phyloP scores from a whole-genome alignment of 2,329 filamentous ascomycete genomes.

The Cladosporium sp. region DNA sequence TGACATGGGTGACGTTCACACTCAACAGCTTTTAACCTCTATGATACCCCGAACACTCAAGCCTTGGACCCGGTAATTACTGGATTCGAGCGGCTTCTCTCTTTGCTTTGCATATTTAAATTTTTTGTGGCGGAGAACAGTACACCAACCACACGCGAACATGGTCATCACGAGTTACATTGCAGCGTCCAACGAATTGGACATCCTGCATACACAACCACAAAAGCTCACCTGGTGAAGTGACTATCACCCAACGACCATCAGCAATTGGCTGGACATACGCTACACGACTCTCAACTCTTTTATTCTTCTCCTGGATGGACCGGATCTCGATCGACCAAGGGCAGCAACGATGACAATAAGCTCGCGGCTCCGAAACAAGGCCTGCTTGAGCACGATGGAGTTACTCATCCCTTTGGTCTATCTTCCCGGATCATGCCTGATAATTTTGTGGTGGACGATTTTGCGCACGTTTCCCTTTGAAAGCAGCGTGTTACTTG shows the following conservation, averaged over 20 bases:
- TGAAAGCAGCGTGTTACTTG: background rate
- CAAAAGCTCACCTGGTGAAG: slow-evolving; percentile 10
- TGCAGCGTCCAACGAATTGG: background rate
- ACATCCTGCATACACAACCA: slow-evolving; percentile 5
- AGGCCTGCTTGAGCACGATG: slow-evolving; percentile 20
- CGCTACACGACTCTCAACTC: slow-evolving; percentile 15
- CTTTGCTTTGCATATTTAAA: slow-evolving; percentile 4
- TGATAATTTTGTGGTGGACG: background rate
- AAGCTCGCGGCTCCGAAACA: slow-evolving; percentile 18
- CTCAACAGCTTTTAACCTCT: slow-evolving; percentile 15
- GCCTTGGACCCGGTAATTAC: background rate
- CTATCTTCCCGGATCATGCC: background rate
- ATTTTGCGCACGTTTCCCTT: background rate
- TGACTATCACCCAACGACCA: slow-evolving; percentile 6
- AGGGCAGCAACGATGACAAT: slow-evolving; percentile 20
- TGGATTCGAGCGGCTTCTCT: slow-evolving; percentile 1
- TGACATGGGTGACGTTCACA: slow-evolving; percentile 38
- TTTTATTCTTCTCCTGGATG: background rate
- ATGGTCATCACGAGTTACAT: background rate
- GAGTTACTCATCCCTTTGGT: slow-evolving; percentile 18
- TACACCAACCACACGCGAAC: slow-evolving; percentile 13
- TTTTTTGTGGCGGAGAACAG: slow-evolving; percentile 15
- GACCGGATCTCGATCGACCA: slow-evolving; percentile 10
- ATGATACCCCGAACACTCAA: slow-evolving; percentile 22
- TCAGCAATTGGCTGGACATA: slow-evolving; percentile 4